A percentile compares a stretch with the other conserved stretches of the same genome.
These are phyloP conservation scores for Venturia aucupariae DNA, from an alignment of 2,329 filamentous ascomycete genomes.

Conservation along the genomic window DNA sequence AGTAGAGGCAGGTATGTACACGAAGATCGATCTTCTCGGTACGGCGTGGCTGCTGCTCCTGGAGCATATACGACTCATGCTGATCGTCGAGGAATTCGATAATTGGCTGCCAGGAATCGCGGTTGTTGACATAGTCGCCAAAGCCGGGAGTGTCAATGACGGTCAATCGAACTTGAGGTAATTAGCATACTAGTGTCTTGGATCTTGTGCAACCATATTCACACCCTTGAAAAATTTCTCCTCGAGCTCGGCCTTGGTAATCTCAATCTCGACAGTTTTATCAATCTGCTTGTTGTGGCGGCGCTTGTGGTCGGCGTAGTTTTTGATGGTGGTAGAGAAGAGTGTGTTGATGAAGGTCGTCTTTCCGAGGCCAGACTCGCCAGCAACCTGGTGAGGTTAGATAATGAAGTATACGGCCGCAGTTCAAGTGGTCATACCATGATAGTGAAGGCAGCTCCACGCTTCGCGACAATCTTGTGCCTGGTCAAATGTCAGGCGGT, in stretches of 20 bases:
- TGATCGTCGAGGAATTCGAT: conserved; percentile 99
- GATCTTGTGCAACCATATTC: conserved; percentile 10
- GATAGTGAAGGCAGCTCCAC: conserved; percentile 97
- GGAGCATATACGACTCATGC: conserved; percentile 99
- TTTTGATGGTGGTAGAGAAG: conserved; percentile 99
- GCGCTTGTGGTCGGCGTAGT: conserved; percentile 99
- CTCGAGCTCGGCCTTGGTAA: conserved; percentile 98
- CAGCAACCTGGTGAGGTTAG: conserved; percentile 62
- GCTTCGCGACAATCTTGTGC: conserved; percentile 66
- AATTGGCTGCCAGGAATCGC: conserved; percentile 99
- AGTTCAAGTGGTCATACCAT: conserved; percentile 57
- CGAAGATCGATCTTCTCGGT: conserved; percentile 98
- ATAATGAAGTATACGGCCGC: neutral
- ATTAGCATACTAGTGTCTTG: conserved; percentile 2
- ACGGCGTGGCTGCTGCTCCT: conserved; percentile 97
- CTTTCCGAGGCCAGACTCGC: conserved; percentile 97
- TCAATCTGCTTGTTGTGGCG: conserved; percentile 99
- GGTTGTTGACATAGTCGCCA: conserved; percentile 99
- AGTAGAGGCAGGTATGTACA: conserved; percentile 97
- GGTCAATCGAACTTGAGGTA: conserved; percentile 75
- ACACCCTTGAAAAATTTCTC: conserved; percentile 99
- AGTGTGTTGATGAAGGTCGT: conserved; percentile 99
- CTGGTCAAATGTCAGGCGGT: conserved; percentile 35
- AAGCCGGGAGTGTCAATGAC: conserved; percentile 99
- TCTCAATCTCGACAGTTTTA: conserved; percentile 99